phyloP scores from a whole-genome alignment of 192 early-diverging fungal species.

The Coemansia sp. region DNA sequence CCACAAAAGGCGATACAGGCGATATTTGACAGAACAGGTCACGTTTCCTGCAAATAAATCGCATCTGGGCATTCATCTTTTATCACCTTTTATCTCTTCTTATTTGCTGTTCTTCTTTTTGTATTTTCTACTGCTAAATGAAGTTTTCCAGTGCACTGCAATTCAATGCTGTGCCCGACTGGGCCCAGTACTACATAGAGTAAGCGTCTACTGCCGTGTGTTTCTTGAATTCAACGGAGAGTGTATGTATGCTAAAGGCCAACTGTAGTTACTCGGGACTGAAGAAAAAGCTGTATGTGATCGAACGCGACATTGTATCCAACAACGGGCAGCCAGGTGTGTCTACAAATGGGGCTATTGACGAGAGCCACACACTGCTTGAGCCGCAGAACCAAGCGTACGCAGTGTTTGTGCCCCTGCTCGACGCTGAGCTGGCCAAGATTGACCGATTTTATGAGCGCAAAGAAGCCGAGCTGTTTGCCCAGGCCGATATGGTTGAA shows the following conservation, averaged over 20 bases:
- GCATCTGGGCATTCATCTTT: not conserved
- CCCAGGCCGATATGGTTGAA: constrained; percentile 64
- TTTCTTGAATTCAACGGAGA: not conserved
- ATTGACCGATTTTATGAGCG: constrained; percentile 79
- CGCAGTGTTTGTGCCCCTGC: constrained; percentile 63
- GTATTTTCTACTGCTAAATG: constrained; percentile 53
- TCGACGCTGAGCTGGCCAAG: constrained; percentile 83
- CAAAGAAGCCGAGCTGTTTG: constrained; percentile 78
- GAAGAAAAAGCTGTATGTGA: constrained; percentile 75
- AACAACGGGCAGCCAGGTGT: constrained; percentile 5
- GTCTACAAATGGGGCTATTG: constrained; percentile 3
- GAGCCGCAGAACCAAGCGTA: constrained; percentile 40
- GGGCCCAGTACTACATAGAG: constrained; percentile 77
- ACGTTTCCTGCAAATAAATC: no score
- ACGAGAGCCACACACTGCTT: constrained; percentile 34
- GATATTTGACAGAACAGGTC: no score
- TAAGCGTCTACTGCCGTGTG: constrained; percentile 38
- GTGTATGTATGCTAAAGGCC: not conserved
- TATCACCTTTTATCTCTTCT: not conserved
- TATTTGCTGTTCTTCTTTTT: not conserved
- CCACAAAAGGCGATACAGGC: no score
- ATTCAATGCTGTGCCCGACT: constrained; percentile 87
- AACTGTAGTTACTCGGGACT: constrained; percentile 61
- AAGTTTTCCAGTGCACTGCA: constrained; percentile 92
- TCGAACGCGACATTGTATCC: constrained; percentile 64